A percentile compares a stretch with the other conserved stretches of the same genome.
Evolutionary conservation across 805 yeast species (phyloP).

Genomic region (Zygoascus biomembranicola): DNA sequence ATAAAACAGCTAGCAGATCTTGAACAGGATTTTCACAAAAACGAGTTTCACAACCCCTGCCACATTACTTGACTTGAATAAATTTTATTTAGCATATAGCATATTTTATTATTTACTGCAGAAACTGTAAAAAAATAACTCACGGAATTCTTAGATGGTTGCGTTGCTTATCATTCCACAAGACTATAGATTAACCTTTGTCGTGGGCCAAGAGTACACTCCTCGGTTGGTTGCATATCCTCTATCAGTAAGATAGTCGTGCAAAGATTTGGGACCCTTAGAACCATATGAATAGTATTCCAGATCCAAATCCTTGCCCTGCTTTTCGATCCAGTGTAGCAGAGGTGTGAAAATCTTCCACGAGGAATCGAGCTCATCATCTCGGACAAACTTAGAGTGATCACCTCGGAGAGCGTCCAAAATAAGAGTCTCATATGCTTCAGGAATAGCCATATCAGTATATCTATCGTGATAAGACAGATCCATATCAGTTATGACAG

Average conservation of each 20-base stretch:
- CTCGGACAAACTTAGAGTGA: conserved; percentile 96
- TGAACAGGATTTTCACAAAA: no score
- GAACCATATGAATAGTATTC: conserved; percentile 78
- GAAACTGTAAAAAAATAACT: no score
- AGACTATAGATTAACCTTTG: conserved; percentile 20
- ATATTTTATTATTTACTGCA: no score
- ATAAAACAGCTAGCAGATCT: no score
- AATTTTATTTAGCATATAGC: no score
- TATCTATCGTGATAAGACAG: conserved; percentile 76
- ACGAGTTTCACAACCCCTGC: no score
- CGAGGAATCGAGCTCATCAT: conserved; percentile 89
- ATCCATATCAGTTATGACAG: conserved; percentile 84
- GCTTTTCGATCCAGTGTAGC: conserved; percentile 67
- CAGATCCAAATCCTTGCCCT: conserved; percentile 56
- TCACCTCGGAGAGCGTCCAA: conserved; percentile 86
- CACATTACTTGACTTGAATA: no score
- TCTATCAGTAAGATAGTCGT: conserved; percentile 53
- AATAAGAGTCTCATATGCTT: conserved; percentile 93
- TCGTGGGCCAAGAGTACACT: conserved; percentile 82
- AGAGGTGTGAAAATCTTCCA: conserved; percentile 94
- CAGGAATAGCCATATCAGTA: conserved; percentile 88
- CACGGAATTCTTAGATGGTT: no score
- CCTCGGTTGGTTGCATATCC: conserved; percentile 62
- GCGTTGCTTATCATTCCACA: no score
- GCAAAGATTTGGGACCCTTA: conserved; percentile 71